Evolutionary conservation across 352 stramenopile genomes (phyloP).

Genomic region (Phytophthora colocasiae): DNA sequence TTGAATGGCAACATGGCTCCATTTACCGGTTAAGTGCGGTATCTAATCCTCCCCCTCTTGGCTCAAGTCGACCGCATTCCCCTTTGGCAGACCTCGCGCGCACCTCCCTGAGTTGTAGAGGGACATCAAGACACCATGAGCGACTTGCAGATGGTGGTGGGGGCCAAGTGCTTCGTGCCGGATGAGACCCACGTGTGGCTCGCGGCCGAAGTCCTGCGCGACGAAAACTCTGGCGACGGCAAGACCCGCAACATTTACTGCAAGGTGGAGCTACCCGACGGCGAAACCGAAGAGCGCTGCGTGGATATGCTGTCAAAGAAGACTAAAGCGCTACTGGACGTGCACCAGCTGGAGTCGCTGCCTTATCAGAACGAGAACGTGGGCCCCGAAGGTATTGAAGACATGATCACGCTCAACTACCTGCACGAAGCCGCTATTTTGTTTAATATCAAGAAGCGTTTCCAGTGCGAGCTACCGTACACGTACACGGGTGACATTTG

Average conservation of each 20-base stretch:
- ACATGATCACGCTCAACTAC: conserved; percentile 91
- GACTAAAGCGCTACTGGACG: conserved; percentile 72
- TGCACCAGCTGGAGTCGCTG: conserved; percentile 78
- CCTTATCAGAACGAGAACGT: conserved; percentile 88
- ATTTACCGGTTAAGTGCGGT: conserved; percentile 31
- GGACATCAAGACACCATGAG: conserved; percentile 37
- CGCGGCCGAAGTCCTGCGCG: conserved; percentile 73
- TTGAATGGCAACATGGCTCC: conserved; percentile 22
- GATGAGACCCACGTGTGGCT: conserved; percentile 89
- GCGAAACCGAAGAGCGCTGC: conserved; percentile 62
- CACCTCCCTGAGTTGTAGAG: conserved; percentile 23
- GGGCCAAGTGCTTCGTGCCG: conserved; percentile 88
- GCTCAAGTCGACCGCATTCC: conserved; percentile 28
- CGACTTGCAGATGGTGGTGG: conserved; percentile 68
- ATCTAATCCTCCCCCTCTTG: conserved; percentile 25
- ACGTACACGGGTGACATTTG: conserved; percentile 98
- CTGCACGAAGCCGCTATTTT: conserved; percentile 92
- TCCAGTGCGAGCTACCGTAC: conserved; percentile 91
- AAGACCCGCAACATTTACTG: conserved; percentile 72
- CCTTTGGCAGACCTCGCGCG: conserved; percentile 24
- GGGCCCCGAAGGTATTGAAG: conserved; percentile 72
- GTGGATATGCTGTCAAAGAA: conserved; percentile 79
- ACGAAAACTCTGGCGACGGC: conserved; percentile 67
- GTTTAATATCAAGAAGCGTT: conserved; percentile 89
- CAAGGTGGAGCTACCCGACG: conserved; percentile 62